Percentiles rank a stretch among this genome's conserved stretches.
These are phyloP conservation scores for Vinca minor DNA, from an alignment of 257 asterid species.

Conservation along the genomic window DNA sequence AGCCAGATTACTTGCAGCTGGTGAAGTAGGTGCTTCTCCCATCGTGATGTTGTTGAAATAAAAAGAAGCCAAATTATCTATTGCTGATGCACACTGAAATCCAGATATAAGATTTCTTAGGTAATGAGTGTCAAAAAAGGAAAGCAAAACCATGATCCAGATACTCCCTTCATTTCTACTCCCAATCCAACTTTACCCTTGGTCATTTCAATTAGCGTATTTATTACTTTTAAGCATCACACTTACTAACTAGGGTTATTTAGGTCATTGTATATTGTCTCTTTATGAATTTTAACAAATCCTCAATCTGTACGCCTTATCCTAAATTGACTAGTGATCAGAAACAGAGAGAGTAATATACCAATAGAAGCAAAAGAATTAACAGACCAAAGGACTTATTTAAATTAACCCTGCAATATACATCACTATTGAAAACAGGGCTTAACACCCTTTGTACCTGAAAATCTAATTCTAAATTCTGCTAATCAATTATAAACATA, in stretches of 20 bases:
- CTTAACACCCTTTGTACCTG: not conserved
- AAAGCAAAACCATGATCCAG: not conserved
- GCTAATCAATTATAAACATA: not conserved
- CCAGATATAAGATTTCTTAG: not conserved
- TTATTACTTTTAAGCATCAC: too few species aligned
- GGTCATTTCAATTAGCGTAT: too few species aligned
- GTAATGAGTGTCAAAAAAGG: not conserved
- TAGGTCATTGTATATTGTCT: too few species aligned
- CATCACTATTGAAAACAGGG: not conserved
- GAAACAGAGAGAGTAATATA: too few species aligned
- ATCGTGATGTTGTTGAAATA: conserved; percentile 74
- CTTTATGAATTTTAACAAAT: too few species aligned
- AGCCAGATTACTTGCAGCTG: conserved; percentile 70
- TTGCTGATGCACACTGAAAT: conserved; percentile 83
- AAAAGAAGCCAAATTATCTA: conserved; percentile 79
- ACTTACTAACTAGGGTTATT: too few species aligned
- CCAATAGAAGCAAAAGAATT: not conserved
- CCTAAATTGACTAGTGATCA: too few species aligned
- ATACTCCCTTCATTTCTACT: not conserved
- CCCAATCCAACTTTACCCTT: not conserved
- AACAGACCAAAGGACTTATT: conserved; percentile 1
- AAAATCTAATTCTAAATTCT: not conserved
- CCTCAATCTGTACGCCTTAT: too few species aligned
- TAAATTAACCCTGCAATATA: not conserved
- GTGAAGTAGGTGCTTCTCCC: conserved; percentile 68